Evolutionary conservation across 768 basidiomycete genomes (phyloP), one percentile per base, ranked within the genome.

Genomic region (Lentinula sp.): DNA sequence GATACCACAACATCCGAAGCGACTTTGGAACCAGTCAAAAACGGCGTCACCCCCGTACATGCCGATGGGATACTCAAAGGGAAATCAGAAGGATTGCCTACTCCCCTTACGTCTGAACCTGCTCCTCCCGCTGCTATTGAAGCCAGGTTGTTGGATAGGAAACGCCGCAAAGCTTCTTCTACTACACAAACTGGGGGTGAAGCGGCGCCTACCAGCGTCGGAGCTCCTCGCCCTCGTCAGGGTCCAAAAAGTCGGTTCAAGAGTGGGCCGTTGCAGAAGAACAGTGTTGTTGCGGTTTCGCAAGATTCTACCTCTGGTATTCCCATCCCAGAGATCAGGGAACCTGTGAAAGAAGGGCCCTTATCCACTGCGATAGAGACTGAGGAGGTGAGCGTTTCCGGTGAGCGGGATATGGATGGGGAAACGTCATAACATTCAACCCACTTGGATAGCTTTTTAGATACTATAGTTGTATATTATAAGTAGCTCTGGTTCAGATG

Each of bases 161-260:
- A 60, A 52, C 59, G 59, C 13, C 59, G 59, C 0, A 50, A 51
- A n/a, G 39, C 52, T 9, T 35, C 58, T 59, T 6, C 57, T n/a
- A 23, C 16, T 37, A 28, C 28, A 28, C 45, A 50, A 49, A 33
- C 50, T 43, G 50, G 49, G 9, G 37, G n/a, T n/a, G 39, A 46
- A 15, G 37, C 6, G 3, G n/a, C 16, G 32, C 36, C 49, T 15
- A 28, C 8, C 0, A 36, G 18, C 15, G 39, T n/a, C 12, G 35
- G 36, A 12, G 20, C 28, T 37, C 36, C 13, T 35, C 57, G 57
- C 6, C n/a, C 57, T 36, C 57, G 57, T 18, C 48, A 18, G n/a
- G 57, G 57, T 0, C 57, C 45, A 13, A 59, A 59, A 41, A 37
- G 59, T 36, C 52, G 41, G 32, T 60, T 60, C 50, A 60, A 60